Percentiles rank a stretch among this genome's conserved stretches.
phyloP scores from a whole-genome alignment of 179 eudicot genomes.

The Amaranthus tricolor region DNA sequence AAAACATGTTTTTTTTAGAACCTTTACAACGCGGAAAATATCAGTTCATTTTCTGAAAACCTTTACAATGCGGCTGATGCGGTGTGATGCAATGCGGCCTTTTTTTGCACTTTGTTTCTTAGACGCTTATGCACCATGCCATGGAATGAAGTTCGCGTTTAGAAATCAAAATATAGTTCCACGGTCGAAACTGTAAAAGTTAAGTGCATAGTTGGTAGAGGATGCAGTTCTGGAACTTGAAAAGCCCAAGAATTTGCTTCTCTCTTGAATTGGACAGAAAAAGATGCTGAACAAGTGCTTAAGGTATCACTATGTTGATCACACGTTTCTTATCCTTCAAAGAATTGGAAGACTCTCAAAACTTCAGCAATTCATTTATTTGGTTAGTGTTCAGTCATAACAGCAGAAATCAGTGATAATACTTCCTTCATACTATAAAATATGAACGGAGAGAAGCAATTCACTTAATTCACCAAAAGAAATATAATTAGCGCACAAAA shows the following conservation, averaged over 20 bases:
- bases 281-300: too few species aligned
- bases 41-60: too few species aligned
- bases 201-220: neutral
- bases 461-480: neutral
- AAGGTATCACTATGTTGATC: neutral
- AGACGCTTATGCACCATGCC: neutral
- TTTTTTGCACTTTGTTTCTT: neutral
- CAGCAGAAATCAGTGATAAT: neutral
- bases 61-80: too few species aligned
- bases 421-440: neutral
- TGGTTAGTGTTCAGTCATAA: slow-evolving; percentile 2
- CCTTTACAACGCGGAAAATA: too few species aligned
- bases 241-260: neutral
- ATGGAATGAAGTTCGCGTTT: slow-evolving; percentile 1
- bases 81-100: too few species aligned
- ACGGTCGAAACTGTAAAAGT: neutral
- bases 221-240: neutral
- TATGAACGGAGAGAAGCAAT: slow-evolving; percentile 1
- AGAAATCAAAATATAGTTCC: neutral
- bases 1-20: too few species aligned
- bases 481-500: neutral
- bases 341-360: neutral
- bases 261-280: too few species aligned
- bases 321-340: neutral
- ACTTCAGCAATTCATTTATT: too few species aligned